Evolutionary conservation across 129 eudicot species (phyloP), one percentile per base, ranked within the genome.

Genomic region (Flaveria sonorensis): DNA sequence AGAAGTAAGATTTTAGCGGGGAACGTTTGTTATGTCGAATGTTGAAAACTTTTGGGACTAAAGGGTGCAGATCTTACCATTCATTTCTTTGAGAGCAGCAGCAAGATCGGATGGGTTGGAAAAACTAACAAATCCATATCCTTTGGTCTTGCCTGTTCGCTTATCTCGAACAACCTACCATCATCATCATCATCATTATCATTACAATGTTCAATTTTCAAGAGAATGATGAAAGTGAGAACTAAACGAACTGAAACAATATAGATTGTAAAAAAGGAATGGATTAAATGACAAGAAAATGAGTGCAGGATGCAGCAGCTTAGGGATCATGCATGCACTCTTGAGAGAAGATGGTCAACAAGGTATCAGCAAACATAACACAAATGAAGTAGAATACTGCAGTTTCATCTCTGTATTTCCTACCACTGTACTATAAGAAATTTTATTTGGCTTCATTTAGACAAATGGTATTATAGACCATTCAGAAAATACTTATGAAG

Each of bases 61-160:
- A 26, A 46, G 46, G 28, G 30, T 21, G 64, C 30, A 21, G 39
- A 65, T 13, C 55, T 60, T 77, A 94, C 98, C 98, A 82, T 94
- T 94, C 98, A 93, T 93, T 82, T 93, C 98, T 78, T 93, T 93
- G n/a, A 93, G 84, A 18, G 98, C 97, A 21, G 81, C 98, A 61
- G 92, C 98, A 43, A 89, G 89, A 83, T 93, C 98, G 6, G 92
- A 61, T 42, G 96, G 96, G 80, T 89, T 93, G 36, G 98, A 79
- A 80, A 93, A 93, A 86, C 98, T 93, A 19, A 93, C 91, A 85
- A 93, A 93, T 51, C 98, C 98, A 77, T 88, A 93, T 64, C 98
- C 98, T 85, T 88, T 93, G 21, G 98, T 93, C 85, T 93, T 93
- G 50, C 98, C 98, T 43, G 98, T 93, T 65, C 98, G 84, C 83